Evolutionary conservation across 2,329 filamentous ascomycete species (phyloP).

Genomic region (Penicillium sp.): DNA sequence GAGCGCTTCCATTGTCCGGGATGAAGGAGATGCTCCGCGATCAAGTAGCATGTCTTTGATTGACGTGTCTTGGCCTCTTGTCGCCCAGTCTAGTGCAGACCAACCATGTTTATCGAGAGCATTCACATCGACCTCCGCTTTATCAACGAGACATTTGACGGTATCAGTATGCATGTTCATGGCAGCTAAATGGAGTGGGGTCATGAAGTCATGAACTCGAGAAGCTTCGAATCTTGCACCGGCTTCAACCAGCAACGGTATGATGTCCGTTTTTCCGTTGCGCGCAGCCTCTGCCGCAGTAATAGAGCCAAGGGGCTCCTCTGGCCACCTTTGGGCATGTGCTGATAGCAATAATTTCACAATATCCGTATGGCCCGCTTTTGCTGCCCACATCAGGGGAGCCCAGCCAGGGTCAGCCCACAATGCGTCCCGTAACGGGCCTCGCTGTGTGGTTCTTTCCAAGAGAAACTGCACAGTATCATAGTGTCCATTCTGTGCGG

Average conservation of each 20-base stretch:
- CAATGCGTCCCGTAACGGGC: too few species aligned
- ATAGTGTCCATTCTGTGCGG: conserved; percentile 7
- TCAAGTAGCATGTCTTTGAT: conserved; percentile 1
- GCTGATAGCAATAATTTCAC: conserved; percentile 2
- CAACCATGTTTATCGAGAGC: not conserved
- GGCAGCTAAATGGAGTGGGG: conserved; percentile 4
- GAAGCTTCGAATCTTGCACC: not conserved
- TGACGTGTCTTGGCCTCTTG: not conserved
- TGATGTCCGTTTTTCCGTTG: not conserved
- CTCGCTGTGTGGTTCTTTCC: not conserved
- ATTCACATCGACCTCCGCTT: conserved; percentile 1
- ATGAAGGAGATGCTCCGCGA: not conserved
- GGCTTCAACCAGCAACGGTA: conserved; percentile 1
- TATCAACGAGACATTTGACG: conserved; percentile 2
- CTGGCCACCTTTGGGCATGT: conserved; percentile 2
- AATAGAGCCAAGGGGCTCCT: not conserved
- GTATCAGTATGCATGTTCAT: conserved; percentile 6
- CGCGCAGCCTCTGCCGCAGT: not conserved
- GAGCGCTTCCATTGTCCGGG: not conserved
- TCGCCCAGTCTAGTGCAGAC: conserved; percentile 2
- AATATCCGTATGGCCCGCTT: not conserved
- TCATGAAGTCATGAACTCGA: not conserved
- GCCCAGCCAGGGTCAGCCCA: not conserved
- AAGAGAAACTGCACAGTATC: conserved; percentile 1
- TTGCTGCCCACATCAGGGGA: not conserved